Conservation (phyloP, 2,329 filamentous ascomycete species). For the Fusarium tjaetaba region DNA sequence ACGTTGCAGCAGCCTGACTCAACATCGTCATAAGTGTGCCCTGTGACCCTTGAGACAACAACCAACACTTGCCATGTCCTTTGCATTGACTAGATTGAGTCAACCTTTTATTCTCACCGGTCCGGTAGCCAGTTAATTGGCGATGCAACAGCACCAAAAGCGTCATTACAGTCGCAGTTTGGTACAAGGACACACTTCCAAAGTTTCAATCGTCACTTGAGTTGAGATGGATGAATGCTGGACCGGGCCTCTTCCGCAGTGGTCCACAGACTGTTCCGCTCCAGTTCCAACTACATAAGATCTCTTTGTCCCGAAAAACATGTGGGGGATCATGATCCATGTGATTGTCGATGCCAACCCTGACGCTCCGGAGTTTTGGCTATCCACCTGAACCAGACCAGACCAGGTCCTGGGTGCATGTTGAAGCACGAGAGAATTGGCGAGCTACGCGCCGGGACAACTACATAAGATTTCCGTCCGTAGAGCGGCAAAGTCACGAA, state of each 20-base stretch:
- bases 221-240: neutral
- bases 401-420: neutral
- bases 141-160: neutral
- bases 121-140: neutral
- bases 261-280: constrained; percentile 14
- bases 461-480: neutral
- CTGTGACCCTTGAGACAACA: constrained; percentile 11
- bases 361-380: neutral
- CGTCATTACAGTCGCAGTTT: constrained; percentile 19
- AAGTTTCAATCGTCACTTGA: neutral
- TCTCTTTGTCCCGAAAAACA: constrained; percentile 24
- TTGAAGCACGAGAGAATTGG: neutral
- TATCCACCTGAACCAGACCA: constrained; percentile 2
- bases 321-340: constrained; percentile 35
- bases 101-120: constrained; percentile 1
- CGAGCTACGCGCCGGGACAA: neutral
- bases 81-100: neutral
- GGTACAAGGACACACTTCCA: neutral
- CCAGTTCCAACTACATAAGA: neutral
- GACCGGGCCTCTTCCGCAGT: constrained; percentile 7
- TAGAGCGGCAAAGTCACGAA: constrained; percentile 4
- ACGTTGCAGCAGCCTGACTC: constrained; percentile 13
- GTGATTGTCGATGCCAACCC: constrained; percentile 30
- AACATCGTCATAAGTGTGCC: constrained; percentile 8
- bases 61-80: neutral